A percentile compares a stretch with the other conserved stretches of the same genome.
Conservation (phyloP, 2,329 filamentous ascomycete species). For the Didymella exigua region DNA sequence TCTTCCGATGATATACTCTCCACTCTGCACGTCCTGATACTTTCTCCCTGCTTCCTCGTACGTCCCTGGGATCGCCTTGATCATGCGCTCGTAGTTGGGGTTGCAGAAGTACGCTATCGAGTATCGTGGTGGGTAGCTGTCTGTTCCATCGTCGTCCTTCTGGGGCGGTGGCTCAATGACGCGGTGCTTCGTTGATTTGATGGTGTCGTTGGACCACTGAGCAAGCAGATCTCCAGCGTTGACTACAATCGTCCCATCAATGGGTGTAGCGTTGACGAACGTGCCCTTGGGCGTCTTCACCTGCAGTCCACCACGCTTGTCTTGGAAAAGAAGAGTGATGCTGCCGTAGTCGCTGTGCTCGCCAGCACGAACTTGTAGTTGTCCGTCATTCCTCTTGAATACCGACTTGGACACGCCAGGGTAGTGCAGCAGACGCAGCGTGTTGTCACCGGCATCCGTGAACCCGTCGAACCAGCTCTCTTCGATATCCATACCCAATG, state of each 20-base stretch:
- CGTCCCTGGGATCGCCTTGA: conserved; percentile 82
- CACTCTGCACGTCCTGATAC: conserved; percentile 77
- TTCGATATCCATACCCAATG: conserved; percentile 76
- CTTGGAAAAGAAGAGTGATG: conserved; percentile 55
- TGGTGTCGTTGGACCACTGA: conserved; percentile 88
- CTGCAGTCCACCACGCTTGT: conserved; percentile 63
- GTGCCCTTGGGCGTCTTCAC: conserved; percentile 73
- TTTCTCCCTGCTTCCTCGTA: conserved; percentile 74
- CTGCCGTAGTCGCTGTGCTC: conserved; percentile 73
- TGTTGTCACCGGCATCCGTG: conserved; percentile 61
- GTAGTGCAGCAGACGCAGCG: conserved; percentile 76
- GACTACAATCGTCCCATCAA: conserved; percentile 79
- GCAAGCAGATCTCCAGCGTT: conserved; percentile 88
- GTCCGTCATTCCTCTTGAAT: conserved; percentile 69
- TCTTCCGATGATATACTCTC: conserved; percentile 80
- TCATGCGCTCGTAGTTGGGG: conserved; percentile 75
- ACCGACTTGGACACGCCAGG: conserved; percentile 69
- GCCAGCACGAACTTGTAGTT: conserved; percentile 77
- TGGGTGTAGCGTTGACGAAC: conserved; percentile 84
- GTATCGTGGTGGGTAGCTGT: conserved; percentile 73
- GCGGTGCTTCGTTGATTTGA: conserved; percentile 87
- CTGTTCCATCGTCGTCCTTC: conserved; percentile 53
- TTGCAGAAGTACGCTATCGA: conserved; percentile 95
- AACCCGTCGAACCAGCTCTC: conserved; percentile 77
- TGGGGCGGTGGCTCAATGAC: conserved; percentile 79